phyloP scores from a whole-genome alignment of 2,329 filamentous ascomycete genomes.

The Fusarium scirpi region DNA sequence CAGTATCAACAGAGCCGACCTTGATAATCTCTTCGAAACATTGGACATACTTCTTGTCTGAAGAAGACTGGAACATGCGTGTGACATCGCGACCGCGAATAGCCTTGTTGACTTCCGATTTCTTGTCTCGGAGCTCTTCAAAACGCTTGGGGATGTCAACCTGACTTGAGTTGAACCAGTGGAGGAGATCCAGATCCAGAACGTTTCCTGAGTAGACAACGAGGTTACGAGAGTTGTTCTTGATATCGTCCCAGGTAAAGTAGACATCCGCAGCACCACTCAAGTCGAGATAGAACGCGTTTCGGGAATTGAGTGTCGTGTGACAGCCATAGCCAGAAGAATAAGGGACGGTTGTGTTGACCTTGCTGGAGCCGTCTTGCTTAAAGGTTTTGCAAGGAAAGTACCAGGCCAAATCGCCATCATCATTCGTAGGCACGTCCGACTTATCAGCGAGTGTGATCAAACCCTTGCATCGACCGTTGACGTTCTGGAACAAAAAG shows the following conservation, averaged over 20 bases:
- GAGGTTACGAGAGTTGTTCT: conserved; percentile 88
- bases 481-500: conserved; percentile 98
- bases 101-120: conserved; percentile 67
- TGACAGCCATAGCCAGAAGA: conserved; percentile 93
- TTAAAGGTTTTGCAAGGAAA: conserved; percentile 94
- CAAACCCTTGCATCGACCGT: conserved; percentile 92
- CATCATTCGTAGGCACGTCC: conserved; percentile 80
- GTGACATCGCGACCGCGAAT: conserved; percentile 90
- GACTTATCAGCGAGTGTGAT: conserved; percentile 80
- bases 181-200: conserved; percentile 86
- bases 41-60: conserved; percentile 84
- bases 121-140: conserved; percentile 79
- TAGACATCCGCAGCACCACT: conserved; percentile 85
- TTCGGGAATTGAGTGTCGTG: conserved; percentile 75
- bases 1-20: conserved; percentile 94
- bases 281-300: conserved; percentile 79
- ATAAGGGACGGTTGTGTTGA: conserved; percentile 79
- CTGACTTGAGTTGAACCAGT: conserved; percentile 89
- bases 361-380: conserved; percentile 86
- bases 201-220: conserved; percentile 96
- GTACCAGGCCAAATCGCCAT: conserved; percentile 90
- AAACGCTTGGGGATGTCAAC: conserved; percentile 82
- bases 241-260: conserved; percentile 95
- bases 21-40: conserved; percentile 96
- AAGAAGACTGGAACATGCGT: conserved; percentile 81